Base-by-base conservation (phyloP, 306 rosid species). In the Dalbergia cochinchinensis region DNA sequence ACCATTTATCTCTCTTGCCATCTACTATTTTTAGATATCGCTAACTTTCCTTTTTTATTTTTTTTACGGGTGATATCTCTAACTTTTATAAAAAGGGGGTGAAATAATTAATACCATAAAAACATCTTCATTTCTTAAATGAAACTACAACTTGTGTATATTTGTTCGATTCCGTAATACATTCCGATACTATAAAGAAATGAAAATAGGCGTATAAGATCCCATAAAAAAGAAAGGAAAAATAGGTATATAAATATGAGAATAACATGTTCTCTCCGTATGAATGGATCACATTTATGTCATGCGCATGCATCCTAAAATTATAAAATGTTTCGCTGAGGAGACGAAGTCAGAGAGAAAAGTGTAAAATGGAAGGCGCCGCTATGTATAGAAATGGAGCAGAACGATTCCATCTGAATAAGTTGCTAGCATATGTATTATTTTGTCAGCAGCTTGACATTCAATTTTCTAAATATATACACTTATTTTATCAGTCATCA, bases 391-490 rank as follows among this genome's bases (percentile, higher is more conserved):
- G 60, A 54, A 26, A 26, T 26, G 31, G 31, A 26, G 6, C n/a
- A 15, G 19, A 51, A 54, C 22, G 60, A 54, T 16, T 54, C 60
- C 60, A 54, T 54, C 11, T 54, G 13, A 18, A 12, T 5, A 5
- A 44, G 12, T 54, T 1, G 31, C 31, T 26, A 26, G 31, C 31
- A 54, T 54, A 4, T 11, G 15, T 48, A 14, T 11, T 12, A 31
- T 4, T 11, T 71, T 54, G 76, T 71, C 76, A 60, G 69, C 76
- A 60, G 69, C 16, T 14, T 74, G 45, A 61, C 60, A 60, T 74
- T 22, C 70, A 74, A 69, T 20, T 51, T 81, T 67, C 57, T 16
- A 78, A 62, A 63, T 57, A 48, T 6, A 59, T 26, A 47, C 53
- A 8, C 0, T 9, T 44, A 0, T 37, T 50, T 67, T 35, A 47